Evolutionary conservation across 2,329 filamentous ascomycete species (phyloP).

Genomic region (Neopestalotiopsis sp.): DNA sequence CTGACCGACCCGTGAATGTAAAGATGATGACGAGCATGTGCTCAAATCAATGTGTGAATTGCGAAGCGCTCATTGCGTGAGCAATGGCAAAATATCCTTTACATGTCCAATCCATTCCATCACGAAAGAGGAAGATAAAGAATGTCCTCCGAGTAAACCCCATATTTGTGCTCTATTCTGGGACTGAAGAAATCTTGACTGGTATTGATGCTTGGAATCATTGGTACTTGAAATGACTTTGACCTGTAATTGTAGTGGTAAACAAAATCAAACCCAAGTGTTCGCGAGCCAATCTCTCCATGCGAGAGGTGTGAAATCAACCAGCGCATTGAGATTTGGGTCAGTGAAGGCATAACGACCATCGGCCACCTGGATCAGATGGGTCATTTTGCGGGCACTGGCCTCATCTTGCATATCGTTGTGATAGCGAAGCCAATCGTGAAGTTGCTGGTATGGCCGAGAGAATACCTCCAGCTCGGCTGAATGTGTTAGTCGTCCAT

Average conservation of each 20-base stretch:
- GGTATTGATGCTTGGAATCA: not conserved
- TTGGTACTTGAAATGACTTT: too few species aligned
- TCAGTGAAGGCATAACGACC: slow-evolving; percentile 70
- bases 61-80: slow-evolving; percentile 16
- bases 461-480: slow-evolving; percentile 45
- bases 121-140: not conserved
- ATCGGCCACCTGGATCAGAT: slow-evolving; percentile 71
- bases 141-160: slow-evolving; percentile 4
- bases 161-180: not conserved
- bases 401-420: slow-evolving; percentile 53
- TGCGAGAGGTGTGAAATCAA: slow-evolving; percentile 51
- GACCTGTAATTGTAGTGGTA: not conserved
- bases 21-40: not conserved
- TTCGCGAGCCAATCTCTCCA: slow-evolving; percentile 61
- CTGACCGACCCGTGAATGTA: not conserved
- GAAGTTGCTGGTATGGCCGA: slow-evolving; percentile 47
- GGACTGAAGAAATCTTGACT: not conserved
- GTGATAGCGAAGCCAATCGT: slow-evolving; percentile 46
- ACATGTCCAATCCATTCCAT: not conserved
- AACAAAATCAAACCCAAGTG: slow-evolving; percentile 44
- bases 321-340: slow-evolving; percentile 62
- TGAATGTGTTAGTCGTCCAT: slow-evolving; percentile 11
- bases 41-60: not conserved
- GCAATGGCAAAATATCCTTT: not conserved
- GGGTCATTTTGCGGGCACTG: slow-evolving; percentile 60